Evolutionary conservation across 139 green algal species (phyloP), one percentile per base, ranked within the genome.

Genomic region (Eudorina sp.): DNA sequence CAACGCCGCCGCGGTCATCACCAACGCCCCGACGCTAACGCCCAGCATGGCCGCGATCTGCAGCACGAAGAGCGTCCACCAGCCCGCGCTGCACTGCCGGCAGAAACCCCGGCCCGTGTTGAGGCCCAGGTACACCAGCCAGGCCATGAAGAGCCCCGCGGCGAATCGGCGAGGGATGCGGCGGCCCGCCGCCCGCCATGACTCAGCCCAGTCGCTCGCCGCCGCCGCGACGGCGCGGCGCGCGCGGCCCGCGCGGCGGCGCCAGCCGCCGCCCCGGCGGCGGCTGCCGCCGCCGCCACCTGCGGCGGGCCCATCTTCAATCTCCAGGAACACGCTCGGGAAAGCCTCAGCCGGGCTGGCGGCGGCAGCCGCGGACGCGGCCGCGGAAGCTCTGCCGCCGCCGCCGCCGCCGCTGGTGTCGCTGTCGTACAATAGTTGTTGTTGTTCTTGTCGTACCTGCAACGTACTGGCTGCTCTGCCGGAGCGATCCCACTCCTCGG

Each of bases 41-140:
- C 13, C 13, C 18, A 60, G 58, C 80, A 86, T 86, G 64, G n/a
- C 41, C 3, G 9, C n/a, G 73, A 81, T 81, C 73, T 81, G 80
- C 8, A 51, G 21, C 21, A 25, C 60, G 1, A 86, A 64, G 8
- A 66, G 29, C 6, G n/a, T 62, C 80, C 80, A 86, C 80, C 80
- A 86, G n/a, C 18, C 41, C 1, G 80, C 16, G 19, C 25, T 86
- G 62, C 80, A 86, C 38, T 68, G 80, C 4, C 29, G 60, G 14
- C 36, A n/a, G 21, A 45, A 72, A 36, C 36, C 36, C 14, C 53
- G 53, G 8, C 9, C 25, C 34, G 31, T 36, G 38, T 84, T 53
- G 36, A 84, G 77, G 2, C 21, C 36, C 31, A 84, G 34, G 55
- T 84, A 84, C 51, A 84, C 46, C 36, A 40, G 5, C 77, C 77